These are phyloP conservation scores for Colletotrichum sp. DNA, from an alignment of 2,329 filamentous ascomycete genomes.

Conservation along the genomic window DNA sequence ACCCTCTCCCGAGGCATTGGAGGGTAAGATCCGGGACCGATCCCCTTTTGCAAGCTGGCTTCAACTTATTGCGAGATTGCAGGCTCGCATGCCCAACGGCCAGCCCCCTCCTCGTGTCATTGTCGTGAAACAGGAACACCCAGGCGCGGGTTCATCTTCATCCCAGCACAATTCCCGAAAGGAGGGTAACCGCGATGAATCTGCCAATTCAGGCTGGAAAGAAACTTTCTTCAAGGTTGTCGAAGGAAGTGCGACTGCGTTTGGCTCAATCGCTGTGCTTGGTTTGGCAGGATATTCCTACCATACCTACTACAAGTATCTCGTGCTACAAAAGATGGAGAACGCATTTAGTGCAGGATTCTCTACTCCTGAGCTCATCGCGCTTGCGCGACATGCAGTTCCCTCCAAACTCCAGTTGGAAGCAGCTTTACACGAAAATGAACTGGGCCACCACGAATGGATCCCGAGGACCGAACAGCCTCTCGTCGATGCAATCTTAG, in stretches of 20 bases:
- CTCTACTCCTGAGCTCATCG: slow-evolving; percentile 84
- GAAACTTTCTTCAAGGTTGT: slow-evolving; percentile 60
- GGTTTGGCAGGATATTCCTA: slow-evolving; percentile 78
- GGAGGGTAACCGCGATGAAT: not conserved
- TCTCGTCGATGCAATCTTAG: slow-evolving; percentile 82
- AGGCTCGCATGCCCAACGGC: not conserved
- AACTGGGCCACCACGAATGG: slow-evolving; percentile 64
- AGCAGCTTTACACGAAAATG: slow-evolving; percentile 31
- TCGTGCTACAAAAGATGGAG: slow-evolving; percentile 89
- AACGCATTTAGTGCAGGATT: slow-evolving; percentile 92
- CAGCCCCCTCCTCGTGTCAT: not conserved
- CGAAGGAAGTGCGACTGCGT: slow-evolving; percentile 76
- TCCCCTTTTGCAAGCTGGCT: not conserved
- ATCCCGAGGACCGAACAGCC: slow-evolving; percentile 82
- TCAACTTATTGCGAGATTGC: not conserved
- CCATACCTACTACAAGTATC: slow-evolving; percentile 84
- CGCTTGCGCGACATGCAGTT: slow-evolving; percentile 62
- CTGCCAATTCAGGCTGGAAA: not conserved
- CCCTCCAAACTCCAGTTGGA: slow-evolving; percentile 35
- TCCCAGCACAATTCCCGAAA: not conserved
- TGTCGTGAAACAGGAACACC: not conserved
- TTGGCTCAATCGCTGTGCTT: slow-evolving; percentile 76
- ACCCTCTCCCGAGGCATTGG: not conserved
- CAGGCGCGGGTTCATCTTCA: not conserved
- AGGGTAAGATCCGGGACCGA: not conserved